These are phyloP conservation scores for Arabis hirsuta DNA, from an alignment of 345 rosid genomes.

Conservation along the genomic window DNA sequence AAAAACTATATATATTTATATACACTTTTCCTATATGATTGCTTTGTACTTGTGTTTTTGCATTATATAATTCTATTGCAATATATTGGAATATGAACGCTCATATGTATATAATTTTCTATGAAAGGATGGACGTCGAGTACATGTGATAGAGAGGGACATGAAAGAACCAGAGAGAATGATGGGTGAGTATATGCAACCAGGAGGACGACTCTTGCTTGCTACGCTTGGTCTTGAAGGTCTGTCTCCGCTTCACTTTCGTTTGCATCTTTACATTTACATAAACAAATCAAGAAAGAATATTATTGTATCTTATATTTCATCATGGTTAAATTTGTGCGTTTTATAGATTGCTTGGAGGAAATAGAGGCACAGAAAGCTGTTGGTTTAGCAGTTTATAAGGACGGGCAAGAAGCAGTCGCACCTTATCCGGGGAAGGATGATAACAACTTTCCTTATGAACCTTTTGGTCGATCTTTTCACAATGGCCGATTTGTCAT, in stretches of 20 bases:
- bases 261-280: no score
- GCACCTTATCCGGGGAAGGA: conserved; percentile 25
- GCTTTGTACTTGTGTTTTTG: background rate
- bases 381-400: conserved; percentile 22
- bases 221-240: conserved; percentile 64
- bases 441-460: conserved; percentile 29
- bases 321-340: conserved; percentile 1
- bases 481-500: conserved; percentile 46
- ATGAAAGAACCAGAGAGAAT: conserved; percentile 62
- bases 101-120: no score
- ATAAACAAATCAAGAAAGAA: background rate
- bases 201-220: conserved; percentile 65
- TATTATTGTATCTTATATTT: background rate
- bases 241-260: conserved; percentile 1
- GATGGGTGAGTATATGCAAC: conserved; percentile 69
- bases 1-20: background rate
- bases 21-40: background rate
- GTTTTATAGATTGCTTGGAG: conserved; percentile 44
- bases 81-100: no score
- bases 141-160: conserved; percentile 68
- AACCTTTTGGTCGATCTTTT: conserved; percentile 39
- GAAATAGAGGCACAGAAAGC: conserved; percentile 42
- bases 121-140: conserved; percentile 63
- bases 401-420: conserved; percentile 26
- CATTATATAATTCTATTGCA: no score